Percentiles rank a stretch among this genome's conserved stretches.
Evolutionary conservation across 352 stramenopile species (phyloP).

Genomic region (Globisporangium carolinianum): DNA sequence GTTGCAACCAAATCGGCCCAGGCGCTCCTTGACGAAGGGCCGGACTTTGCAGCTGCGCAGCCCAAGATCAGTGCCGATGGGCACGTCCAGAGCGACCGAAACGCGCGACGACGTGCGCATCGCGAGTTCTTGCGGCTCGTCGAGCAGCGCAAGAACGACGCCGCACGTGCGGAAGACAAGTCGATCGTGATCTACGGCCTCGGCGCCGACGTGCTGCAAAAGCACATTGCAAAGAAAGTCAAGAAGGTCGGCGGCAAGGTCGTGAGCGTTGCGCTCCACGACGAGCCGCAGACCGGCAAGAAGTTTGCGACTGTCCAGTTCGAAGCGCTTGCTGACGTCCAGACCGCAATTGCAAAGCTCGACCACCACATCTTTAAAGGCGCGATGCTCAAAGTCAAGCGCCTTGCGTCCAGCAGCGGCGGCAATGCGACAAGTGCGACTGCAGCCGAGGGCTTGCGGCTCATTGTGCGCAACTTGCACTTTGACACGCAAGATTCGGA

Average conservation of each 20-base stretch:
- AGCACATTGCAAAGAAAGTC: slow-evolving; percentile 73
- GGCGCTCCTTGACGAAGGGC: slow-evolving; percentile 5
- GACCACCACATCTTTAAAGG: slow-evolving; percentile 83
- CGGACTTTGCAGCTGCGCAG: slow-evolving; percentile 8
- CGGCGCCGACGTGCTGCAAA: slow-evolving; percentile 59
- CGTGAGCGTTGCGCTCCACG: slow-evolving; percentile 51
- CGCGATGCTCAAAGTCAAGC: slow-evolving; percentile 54
- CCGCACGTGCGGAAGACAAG: slow-evolving; percentile 47
- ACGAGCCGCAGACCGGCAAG: slow-evolving; percentile 45
- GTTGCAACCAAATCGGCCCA: slow-evolving; percentile 7
- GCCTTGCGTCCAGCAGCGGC: slow-evolving; percentile 20
- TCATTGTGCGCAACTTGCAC: slow-evolving; percentile 81
- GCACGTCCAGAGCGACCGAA: slow-evolving; percentile 72
- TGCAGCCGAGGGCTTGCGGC: slow-evolving; percentile 46
- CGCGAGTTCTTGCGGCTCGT: slow-evolving; percentile 72
- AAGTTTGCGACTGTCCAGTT: slow-evolving; percentile 66
- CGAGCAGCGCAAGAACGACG: slow-evolving; percentile 49
- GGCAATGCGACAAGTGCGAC: slow-evolving; percentile 20
- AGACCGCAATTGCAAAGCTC: slow-evolving; percentile 57
- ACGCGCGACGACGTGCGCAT: slow-evolving; percentile 66
- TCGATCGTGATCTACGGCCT: slow-evolving; percentile 73
- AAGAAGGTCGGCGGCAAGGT: slow-evolving; percentile 64
- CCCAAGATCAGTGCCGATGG: slow-evolving; percentile 11
- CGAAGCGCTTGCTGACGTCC: slow-evolving; percentile 40
- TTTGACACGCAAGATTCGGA: slow-evolving; percentile 76